Evolutionary conservation across 2,329 filamentous ascomycete species (phyloP).

Genomic region (Colletotrichum filicis): DNA sequence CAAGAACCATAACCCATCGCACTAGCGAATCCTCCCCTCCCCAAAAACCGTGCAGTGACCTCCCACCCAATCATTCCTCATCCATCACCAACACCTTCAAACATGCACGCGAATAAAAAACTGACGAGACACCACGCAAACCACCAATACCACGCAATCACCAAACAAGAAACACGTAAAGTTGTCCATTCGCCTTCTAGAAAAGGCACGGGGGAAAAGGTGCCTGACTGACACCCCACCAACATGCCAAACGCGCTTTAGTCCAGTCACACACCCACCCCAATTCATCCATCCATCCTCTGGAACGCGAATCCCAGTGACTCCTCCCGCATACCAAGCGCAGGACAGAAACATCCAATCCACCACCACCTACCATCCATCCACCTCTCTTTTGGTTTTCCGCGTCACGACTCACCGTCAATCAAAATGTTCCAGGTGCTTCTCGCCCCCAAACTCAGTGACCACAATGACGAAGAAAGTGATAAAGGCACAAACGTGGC

Average conservation of each 20-base stretch:
- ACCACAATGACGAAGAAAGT: background rate
- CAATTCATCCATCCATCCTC: background rate
- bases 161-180: slow-evolving; percentile 6
- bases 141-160: background rate
- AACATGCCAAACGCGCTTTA: background rate
- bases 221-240: background rate
- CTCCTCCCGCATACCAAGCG: slow-evolving; percentile 1
- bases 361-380: background rate
- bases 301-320: slow-evolving; percentile 2
- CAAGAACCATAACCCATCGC: background rate
- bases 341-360: background rate
- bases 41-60: no score
- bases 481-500: slow-evolving; percentile 6
- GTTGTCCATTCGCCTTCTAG: background rate
- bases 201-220: background rate
- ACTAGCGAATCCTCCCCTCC: background rate
- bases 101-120: background rate
- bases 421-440: background rate
- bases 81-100: background rate
- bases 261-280: background rate
- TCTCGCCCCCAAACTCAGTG: background rate
- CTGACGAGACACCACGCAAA: background rate
- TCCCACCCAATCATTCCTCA: slow-evolving; percentile 14
- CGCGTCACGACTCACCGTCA: background rate
- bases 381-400: background rate